Evolutionary conservation across 192 early-diverging fungal genomes (phyloP), one percentile per base, ranked within the genome.

Genomic region (Martensiomyces pterosporus): DNA sequence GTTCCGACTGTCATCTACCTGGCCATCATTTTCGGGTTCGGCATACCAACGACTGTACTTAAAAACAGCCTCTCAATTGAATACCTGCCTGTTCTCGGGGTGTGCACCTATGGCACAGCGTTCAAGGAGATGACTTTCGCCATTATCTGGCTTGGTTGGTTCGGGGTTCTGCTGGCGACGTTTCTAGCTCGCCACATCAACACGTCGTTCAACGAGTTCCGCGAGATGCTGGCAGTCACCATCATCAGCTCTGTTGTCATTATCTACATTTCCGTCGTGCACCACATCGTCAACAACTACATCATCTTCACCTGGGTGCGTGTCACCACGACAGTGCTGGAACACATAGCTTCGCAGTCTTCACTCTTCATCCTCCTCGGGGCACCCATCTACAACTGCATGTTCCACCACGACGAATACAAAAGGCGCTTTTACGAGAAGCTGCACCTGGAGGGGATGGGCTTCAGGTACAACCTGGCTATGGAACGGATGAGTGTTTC

Each of bases 161-260:
- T 37, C 0, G 37, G 29, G 1, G 21, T 58, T 1, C 2, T 66
- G 0, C 9, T 62, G 12, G 9, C 42, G 5, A 47, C 69, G 0
- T 52, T 54, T 4, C 9, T 65, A 15, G 63, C 63, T 3, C 69
- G 69, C 19, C 43, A 73, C 10, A 73, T 73, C 27, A 73, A 73
- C 29, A 55, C 62, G 1, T 73, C 69, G n/a, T 73, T 73, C 35
- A 61, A 66, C 4, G 69, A 73, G 42, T 65, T 66, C 22, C 44
- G 26, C 15, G 69, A 73, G 34, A 73, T 73, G 69, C 38, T 73
- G 9, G 0, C 52, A 2, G 64, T 73, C 3, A 44, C 56, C 32
- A 17, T 42, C 0, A 32, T 73, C 4, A 15, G 39, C 9, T 55
- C 58, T 0, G 29, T 36, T 3, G 36, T 58, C 5, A 43, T 73